Base-by-base conservation (phyloP, 1,139 yeast genomes). In the Diutina catenulata region DNA sequence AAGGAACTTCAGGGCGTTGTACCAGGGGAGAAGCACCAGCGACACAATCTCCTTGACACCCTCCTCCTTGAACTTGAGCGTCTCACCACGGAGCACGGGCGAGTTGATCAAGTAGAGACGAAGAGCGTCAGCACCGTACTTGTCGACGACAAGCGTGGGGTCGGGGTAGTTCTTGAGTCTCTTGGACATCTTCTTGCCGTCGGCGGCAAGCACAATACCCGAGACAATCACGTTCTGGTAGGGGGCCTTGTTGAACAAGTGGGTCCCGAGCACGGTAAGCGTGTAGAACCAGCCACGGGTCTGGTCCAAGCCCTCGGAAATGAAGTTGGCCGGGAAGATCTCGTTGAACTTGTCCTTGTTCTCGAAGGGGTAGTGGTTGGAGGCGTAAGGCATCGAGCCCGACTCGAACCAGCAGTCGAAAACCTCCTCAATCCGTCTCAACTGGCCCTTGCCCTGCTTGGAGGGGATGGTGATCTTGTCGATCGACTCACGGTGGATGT, bases 221-320 rank as follows among this genome's bases (percentile, higher is more conserved):
- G 88, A 74, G 40, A 93, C 98, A 59, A 91, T 86, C 49, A 91
- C 95, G 58, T 93, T 93, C 62, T 91, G 70, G 70, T 83, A 93
- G 37, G 98, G 97, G 45, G 94, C 94, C 42, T 79, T 74, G 52
- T 82, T 81, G 66, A 91, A 91, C 52, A 93, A 68, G 51, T 91
- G 97, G 42, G 95, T 86, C 58, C 98, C 98, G 52, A 93, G 71
- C 21, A 93, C 96, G 33, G 95, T 80, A 57, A 93, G 71, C 38
- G 98, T 91, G 63, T 93, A 93, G 66, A 93, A 93, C 99, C 99
- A 91, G 57, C 99, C 99, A 76, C 99, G 84, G 39, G 99, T 91
- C 69, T 91, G 99, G 66, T 91, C 99, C 51, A 91, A 76, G 64
- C 99, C 99, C 69, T 91, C 99, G 43, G 96, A 81, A 51, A 91